phyloP scores from a whole-genome alignment of 441 rosid species.

The Populus trichocarpa region DNA sequence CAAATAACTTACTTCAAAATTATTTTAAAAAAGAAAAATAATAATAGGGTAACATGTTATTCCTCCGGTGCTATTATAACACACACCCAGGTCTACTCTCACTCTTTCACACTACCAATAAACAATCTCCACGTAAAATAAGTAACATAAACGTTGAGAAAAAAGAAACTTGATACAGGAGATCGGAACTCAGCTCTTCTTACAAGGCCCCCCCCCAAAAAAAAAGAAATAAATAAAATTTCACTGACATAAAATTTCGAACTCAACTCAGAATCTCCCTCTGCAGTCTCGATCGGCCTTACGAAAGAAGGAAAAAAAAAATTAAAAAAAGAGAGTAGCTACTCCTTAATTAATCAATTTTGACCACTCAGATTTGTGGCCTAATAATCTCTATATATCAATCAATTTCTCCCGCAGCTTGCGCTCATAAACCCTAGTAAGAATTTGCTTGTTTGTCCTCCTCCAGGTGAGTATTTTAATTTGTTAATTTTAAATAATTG shows the following conservation, averaged over 20 bases:
- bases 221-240: too few relatives aligned
- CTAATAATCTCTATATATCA: background rate
- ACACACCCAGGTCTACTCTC: background rate
- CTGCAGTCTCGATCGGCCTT: background rate
- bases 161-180: background rate
- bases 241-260: background rate
- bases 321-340: background rate
- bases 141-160: too few relatives aligned
- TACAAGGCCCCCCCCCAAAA: too few relatives aligned
- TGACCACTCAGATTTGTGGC: background rate
- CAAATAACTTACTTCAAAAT: too few relatives aligned
- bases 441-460: too few relatives aligned
- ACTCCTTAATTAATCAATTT: background rate
- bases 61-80: too few relatives aligned
- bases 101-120: background rate
- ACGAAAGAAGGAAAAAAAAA: background rate
- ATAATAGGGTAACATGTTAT: too few relatives aligned
- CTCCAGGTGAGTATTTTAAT: too few relatives aligned
- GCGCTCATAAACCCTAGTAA: background rate
- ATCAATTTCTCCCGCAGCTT: background rate
- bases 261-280: background rate
- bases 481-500: background rate
- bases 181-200: background rate
- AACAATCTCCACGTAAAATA: background rate
- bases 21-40: too few relatives aligned